A percentile compares a stretch with the other conserved stretches of the same genome.
These are phyloP conservation scores for Delonix regia DNA, from an alignment of 306 rosid species.

Conservation along the genomic window DNA sequence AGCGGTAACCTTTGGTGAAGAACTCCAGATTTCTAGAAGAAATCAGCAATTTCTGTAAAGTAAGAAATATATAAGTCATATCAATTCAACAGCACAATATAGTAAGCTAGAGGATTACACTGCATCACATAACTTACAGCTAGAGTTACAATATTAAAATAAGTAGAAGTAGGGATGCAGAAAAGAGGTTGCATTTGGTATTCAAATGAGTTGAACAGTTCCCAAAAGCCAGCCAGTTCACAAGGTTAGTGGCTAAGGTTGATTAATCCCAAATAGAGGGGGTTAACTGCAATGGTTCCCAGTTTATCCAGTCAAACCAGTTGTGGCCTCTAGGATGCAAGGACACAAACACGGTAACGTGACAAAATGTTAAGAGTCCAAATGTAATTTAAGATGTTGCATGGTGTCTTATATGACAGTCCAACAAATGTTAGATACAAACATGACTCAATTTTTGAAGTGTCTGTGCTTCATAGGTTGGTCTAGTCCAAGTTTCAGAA, in stretches of 20 bases:
- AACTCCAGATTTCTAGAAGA: constrained; percentile 92
- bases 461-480: not conserved
- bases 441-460: not conserved
- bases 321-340: not conserved
- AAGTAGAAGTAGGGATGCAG: not conserved
- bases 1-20: constrained; percentile 91
- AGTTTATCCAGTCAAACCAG: not conserved
- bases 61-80: constrained; percentile 16
- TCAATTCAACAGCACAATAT: constrained; percentile 7
- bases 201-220: constrained; percentile 11
- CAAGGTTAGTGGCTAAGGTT: not conserved
- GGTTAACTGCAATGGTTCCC: not conserved
- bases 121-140: not conserved
- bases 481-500: not conserved
- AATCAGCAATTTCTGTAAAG: constrained; percentile 75
- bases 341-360: not conserved
- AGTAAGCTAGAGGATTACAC: constrained; percentile 20
- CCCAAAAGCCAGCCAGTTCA: not conserved
- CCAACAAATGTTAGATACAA: not conserved
- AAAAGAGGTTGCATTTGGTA: not conserved
- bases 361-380: not conserved
- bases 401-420: not conserved
- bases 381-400: too few relatives aligned
- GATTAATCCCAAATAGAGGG: not conserved
- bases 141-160: not conserved